A percentile compares a stretch with the other conserved stretches of the same genome.
Evolutionary conservation across 2,329 filamentous ascomycete genomes (phyloP).

Genomic region (Ophiostoma novo-ulmi): DNA sequence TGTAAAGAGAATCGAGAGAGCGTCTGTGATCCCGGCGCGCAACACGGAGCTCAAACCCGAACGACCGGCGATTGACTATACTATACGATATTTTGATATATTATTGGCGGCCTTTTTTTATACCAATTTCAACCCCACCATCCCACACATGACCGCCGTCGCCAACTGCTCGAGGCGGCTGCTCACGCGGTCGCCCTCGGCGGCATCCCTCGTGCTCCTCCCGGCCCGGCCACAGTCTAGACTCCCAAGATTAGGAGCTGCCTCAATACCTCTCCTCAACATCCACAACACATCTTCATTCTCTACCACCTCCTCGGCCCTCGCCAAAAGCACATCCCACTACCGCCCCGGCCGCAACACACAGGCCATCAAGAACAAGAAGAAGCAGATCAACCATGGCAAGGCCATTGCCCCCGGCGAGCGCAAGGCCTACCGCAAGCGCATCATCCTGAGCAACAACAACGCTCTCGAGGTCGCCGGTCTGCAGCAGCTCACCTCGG

Average conservation of each 20-base stretch:
- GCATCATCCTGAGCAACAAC: conserved; percentile 87
- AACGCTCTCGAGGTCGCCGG: conserved; percentile 77
- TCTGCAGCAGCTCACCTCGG: conserved; percentile 55
- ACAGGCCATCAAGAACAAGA: conserved; percentile 31
- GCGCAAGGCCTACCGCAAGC: conserved; percentile 79
- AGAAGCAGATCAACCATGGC: conserved; percentile 36
- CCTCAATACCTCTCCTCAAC: neutral
- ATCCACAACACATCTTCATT: conserved; percentile 29
- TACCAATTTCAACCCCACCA: too few species aligned
- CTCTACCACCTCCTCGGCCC: conserved; percentile 33
- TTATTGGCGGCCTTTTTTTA: neutral
- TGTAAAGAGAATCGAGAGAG: neutral
- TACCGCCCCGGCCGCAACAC: conserved; percentile 34
- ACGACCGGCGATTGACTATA: neutral
- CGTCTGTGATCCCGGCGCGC: conserved; percentile 12
- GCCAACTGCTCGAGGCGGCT: conserved; percentile 25
- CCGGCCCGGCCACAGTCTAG: conserved; percentile 18
- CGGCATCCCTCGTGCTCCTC: conserved; percentile 17
- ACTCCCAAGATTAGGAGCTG: neutral
- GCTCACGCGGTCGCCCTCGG: conserved; percentile 20
- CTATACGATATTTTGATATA: too few species aligned
- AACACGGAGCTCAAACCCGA: neutral
- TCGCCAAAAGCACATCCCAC: conserved; percentile 26
- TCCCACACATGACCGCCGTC: conserved; percentile 23
- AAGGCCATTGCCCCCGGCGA: conserved; percentile 68